A percentile compares a stretch with the other conserved stretches of the same genome.
These are phyloP conservation scores for Apiospora malaysiana DNA, from an alignment of 2,329 filamentous ascomycete genomes.

Conservation along the genomic window DNA sequence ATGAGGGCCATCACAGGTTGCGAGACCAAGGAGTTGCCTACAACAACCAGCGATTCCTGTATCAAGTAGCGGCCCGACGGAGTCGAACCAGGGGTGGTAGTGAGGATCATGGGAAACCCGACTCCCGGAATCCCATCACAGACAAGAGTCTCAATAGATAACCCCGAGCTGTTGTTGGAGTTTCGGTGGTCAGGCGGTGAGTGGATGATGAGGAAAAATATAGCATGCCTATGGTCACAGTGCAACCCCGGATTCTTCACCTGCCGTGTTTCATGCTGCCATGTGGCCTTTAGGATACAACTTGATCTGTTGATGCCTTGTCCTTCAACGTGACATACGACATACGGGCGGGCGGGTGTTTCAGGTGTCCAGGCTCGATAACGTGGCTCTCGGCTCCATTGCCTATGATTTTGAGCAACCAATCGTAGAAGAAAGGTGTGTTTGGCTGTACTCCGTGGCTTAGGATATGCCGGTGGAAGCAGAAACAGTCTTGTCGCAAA, in stretches of 20 bases:
- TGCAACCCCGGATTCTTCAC: neutral
- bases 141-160: too few relatives aligned
- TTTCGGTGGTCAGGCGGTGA: neutral
- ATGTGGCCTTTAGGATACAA: neutral
- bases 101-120: neutral
- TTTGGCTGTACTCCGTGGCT: neutral
- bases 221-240: neutral
- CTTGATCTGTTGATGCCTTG: neutral
- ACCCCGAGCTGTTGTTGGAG: neutral
- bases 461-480: neutral
- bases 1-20: too few relatives aligned
- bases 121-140: neutral
- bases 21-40: too few relatives aligned
- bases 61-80: too few relatives aligned
- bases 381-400: neutral
- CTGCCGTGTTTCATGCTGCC: slow-evolving; percentile 2
- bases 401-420: neutral
- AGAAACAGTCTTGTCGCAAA: neutral
- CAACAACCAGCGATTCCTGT: too few relatives aligned
- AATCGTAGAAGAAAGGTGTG: neutral
- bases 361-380: neutral
- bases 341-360: neutral
- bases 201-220: neutral
- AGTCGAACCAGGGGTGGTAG: too few relatives aligned
- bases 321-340: neutral